Percentiles rank a stretch among this genome's conserved stretches.
Conservation (phyloP, 164 flowering plant species). For the Magnolia sinica region DNA sequence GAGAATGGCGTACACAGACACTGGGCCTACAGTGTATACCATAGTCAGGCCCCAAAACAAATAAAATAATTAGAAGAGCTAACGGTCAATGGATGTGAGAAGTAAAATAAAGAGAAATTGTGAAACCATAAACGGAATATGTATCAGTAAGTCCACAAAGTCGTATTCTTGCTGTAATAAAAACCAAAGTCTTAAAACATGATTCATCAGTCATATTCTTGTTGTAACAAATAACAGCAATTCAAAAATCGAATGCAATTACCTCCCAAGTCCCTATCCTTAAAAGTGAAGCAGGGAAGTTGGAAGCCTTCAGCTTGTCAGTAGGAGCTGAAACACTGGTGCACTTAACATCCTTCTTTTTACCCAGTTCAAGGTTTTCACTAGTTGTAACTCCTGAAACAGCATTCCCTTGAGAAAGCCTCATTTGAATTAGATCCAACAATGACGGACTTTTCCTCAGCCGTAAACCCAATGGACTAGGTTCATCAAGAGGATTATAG, state of each 20-base stretch:
- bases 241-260: background rate
- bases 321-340: constrained; percentile 15
- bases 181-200: too few species aligned
- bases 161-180: too few species aligned
- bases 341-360: constrained; percentile 21
- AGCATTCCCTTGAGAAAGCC: constrained; percentile 51
- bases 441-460: constrained; percentile 77
- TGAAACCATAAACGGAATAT: too few species aligned
- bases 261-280: constrained; percentile 84
- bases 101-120: too few species aligned
- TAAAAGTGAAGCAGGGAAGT: constrained; percentile 66
- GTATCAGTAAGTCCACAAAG: too few species aligned
- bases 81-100: too few species aligned
- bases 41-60: too few species aligned
- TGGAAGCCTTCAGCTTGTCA: constrained; percentile 84
- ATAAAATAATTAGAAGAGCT: too few species aligned
- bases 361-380: constrained; percentile 21
- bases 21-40: too few species aligned
- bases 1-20: too few species aligned
- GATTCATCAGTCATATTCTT: background rate
- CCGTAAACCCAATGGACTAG: constrained; percentile 76
- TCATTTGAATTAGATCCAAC: constrained; percentile 74
- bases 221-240: background rate
- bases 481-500: constrained; percentile 75
- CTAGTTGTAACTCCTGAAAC: constrained; percentile 19